A percentile compares a stretch with the other conserved stretches of the same genome.
phyloP scores from a whole-genome alignment of 257 asterid species.

The Hygrophila difformis region DNA sequence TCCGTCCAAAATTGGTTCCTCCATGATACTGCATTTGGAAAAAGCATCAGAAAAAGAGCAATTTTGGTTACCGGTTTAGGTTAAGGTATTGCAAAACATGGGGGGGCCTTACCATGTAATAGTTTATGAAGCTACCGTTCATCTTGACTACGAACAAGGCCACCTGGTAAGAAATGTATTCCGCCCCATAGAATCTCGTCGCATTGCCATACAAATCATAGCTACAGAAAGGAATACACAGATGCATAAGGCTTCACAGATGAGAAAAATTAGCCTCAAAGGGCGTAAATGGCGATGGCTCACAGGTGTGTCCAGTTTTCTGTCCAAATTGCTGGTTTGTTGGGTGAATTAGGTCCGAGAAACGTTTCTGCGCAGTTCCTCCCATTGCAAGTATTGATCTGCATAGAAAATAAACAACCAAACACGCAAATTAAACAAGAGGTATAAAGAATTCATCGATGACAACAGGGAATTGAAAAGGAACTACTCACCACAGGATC shows the following conservation, averaged over 20 bases:
- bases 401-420: too few relatives aligned
- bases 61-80: too few relatives aligned
- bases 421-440: too few relatives aligned
- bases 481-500: conserved; percentile 71
- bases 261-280: too few relatives aligned
- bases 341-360: conserved; percentile 84
- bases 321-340: conserved; percentile 89
- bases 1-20: conserved; percentile 86
- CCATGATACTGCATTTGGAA: conserved; percentile 98
- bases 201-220: conserved; percentile 54
- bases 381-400: conserved; percentile 93
- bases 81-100: neutral
- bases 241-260: too few relatives aligned
- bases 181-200: conserved; percentile 40
- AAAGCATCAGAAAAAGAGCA: neutral
- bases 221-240: conserved; percentile 27
- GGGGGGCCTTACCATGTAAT: conserved; percentile 59
- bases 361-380: conserved; percentile 72
- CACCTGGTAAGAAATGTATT: conserved; percentile 63
- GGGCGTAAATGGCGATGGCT: too few relatives aligned
- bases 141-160: conserved; percentile 68
- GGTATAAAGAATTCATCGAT: too few relatives aligned
- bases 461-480: too few relatives aligned
- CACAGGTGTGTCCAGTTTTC: conserved; percentile 96
- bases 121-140: conserved; percentile 82